Evolutionary conservation across 164 flowering plant species (phyloP).

Genomic region (Liquidambar formosana): DNA sequence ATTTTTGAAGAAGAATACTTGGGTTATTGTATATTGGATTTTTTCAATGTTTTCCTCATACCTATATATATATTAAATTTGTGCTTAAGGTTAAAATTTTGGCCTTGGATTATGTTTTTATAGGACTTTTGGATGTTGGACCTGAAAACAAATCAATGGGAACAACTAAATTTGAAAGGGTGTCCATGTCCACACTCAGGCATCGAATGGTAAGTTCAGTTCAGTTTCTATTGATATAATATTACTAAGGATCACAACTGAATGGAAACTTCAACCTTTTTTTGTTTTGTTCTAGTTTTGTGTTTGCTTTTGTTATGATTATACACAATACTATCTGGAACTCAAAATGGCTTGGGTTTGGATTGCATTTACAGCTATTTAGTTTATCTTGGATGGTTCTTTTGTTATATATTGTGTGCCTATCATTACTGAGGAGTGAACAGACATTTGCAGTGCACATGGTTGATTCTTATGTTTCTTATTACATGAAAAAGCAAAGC

Average conservation of each 20-base stretch:
- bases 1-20: not conserved
- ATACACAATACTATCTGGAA: too few relatives aligned
- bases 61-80: not conserved
- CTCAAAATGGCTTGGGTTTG: too few relatives aligned
- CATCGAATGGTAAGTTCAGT: slow-evolving; percentile 81
- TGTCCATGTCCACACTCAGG: slow-evolving; percentile 96
- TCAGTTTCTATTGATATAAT: not conserved
- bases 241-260: not conserved
- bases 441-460: not conserved
- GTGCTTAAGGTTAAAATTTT: slow-evolving; percentile 6
- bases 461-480: not conserved
- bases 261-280: too few relatives aligned
- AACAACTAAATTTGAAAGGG: slow-evolving; percentile 87
- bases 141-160: slow-evolving; percentile 96
- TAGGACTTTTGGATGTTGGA: slow-evolving; percentile 98
- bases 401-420: not conserved
- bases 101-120: slow-evolving; percentile 6
- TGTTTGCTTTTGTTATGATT: too few relatives aligned
- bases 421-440: not conserved
- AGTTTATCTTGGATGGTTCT: not conserved
- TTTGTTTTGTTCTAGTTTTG: too few relatives aligned
- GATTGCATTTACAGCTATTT: too few relatives aligned
- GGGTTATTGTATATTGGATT: not conserved
- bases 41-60: not conserved
- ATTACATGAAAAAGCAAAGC: not conserved